Conservation (phyloP, 2,329 filamentous ascomycete species). For the Neonectria coccinea region DNA sequence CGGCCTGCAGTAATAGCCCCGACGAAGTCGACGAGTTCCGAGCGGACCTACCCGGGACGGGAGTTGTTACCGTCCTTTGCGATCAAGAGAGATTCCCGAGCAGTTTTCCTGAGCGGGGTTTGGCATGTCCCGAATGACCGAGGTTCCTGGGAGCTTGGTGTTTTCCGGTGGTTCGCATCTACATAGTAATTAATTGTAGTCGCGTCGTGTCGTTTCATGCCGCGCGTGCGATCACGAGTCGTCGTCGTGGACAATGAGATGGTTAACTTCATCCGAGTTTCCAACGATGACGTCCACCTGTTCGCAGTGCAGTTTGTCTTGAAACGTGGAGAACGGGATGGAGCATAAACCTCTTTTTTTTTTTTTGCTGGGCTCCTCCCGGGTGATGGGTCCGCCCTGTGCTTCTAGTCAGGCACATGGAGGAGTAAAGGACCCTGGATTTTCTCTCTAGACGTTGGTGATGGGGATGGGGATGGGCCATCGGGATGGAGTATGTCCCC, state of each 20-base stretch:
- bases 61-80: neutral
- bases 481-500: constrained; percentile 43
- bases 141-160: neutral
- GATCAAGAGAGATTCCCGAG: constrained; percentile 1
- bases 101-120: constrained; percentile 8
- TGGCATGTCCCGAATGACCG: neutral
- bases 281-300: constrained; percentile 19
- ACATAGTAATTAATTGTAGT: neutral
- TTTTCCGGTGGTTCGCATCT: neutral
- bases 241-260: neutral
- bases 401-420: constrained; percentile 44
- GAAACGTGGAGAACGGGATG: constrained; percentile 37
- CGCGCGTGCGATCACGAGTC: neutral
- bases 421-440: constrained; percentile 31
- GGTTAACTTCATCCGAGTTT: constrained; percentile 4
- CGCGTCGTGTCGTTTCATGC: neutral
- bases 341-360: constrained; percentile 24
- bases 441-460: constrained; percentile 41
- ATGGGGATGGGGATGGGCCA: constrained; percentile 43
- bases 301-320: constrained; percentile 11
- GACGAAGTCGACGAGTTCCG: neutral
- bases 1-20: constrained; percentile 10
- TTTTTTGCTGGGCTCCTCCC: constrained; percentile 28
- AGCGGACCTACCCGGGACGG: constrained; percentile 7
- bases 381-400: constrained; percentile 38